A percentile compares a stretch with the other conserved stretches of the same genome.
Evolutionary conservation across 1,284 basidiomycete genomes (phyloP).

Genomic region (Mycena sp.): DNA sequence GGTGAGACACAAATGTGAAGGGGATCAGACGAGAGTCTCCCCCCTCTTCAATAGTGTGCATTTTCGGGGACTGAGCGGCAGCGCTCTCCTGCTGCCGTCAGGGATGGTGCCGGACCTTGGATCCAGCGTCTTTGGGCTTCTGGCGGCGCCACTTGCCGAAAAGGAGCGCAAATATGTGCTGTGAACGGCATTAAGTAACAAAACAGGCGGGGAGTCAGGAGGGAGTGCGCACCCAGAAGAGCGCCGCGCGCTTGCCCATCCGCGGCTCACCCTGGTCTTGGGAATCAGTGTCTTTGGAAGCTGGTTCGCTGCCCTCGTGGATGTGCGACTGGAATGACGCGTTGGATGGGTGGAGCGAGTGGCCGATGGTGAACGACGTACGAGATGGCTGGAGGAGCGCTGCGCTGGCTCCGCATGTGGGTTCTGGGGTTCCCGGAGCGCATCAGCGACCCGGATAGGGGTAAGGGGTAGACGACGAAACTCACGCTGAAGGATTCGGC

Average conservation of each 20-base stretch:
- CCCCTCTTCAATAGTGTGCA: too few species aligned
- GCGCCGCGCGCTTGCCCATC: neutral
- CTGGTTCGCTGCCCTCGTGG: neutral
- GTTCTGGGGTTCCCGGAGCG: neutral
- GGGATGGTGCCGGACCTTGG: too few species aligned
- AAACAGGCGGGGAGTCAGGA: neutral
- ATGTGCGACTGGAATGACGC: neutral
- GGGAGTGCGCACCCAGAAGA: constrained; percentile 9
- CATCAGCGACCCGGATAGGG: neutral
- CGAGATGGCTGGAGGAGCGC: neutral
- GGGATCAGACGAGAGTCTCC: too few species aligned
- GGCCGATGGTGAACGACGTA: neutral
- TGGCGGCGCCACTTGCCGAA: constrained; percentile 21
- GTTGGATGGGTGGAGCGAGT: neutral
- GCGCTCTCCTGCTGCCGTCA: too few species aligned
- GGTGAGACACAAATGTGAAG: too few species aligned
- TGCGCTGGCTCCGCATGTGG: neutral
- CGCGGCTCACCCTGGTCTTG: neutral
- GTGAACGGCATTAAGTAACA: neutral
- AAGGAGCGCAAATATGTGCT: constrained; percentile 7
- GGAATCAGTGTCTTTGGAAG: neutral
- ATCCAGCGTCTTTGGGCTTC: too few species aligned
- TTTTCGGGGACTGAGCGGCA: too few species aligned
- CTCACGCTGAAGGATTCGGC: constrained; percentile 7
- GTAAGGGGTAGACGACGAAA: neutral